Evolutionary conservation across 1,139 yeast genomes (phyloP).

Genomic region (Candida pseudocylindracea): DNA sequence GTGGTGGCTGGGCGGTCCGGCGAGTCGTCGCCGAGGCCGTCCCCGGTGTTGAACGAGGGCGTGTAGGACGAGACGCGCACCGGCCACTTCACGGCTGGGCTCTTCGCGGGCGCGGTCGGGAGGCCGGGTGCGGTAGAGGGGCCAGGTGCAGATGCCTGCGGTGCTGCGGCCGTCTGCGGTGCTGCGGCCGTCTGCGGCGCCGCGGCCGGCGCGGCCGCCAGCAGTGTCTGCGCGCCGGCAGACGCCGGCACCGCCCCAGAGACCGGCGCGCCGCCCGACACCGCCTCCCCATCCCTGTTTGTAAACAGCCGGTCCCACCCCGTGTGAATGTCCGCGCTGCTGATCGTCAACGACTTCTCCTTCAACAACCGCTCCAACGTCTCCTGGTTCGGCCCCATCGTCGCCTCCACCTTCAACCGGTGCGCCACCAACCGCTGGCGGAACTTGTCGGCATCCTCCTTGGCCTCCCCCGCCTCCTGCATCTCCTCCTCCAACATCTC

Average conservation of each 20-base stretch:
- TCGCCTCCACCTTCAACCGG: constrained; percentile 43
- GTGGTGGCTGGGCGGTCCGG: too few relatives aligned
- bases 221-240: neutral
- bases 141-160: too few relatives aligned
- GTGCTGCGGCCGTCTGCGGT: too few relatives aligned
- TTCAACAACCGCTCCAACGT: constrained; percentile 42
- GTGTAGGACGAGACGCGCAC: too few relatives aligned
- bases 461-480: constrained; percentile 12
- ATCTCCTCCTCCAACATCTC: constrained; percentile 29
- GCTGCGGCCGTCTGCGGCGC: constrained; percentile 12
- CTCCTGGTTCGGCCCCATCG: constrained; percentile 32
- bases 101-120: too few relatives aligned
- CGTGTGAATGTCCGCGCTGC: constrained; percentile 83
- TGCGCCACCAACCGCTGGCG: constrained; percentile 18
- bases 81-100: too few relatives aligned
- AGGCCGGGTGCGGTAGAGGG: too few relatives aligned
- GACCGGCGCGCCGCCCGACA: constrained; percentile 5
- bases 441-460: constrained; percentile 12
- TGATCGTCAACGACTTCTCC: constrained; percentile 55
- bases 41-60: too few relatives aligned
- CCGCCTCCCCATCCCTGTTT: constrained; percentile 18
- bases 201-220: neutral
- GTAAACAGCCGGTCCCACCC: constrained; percentile 78
- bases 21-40: neutral
- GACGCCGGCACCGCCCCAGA: neutral